Evolutionary conservation across 1,284 basidiomycete genomes (phyloP), one percentile per base, ranked within the genome.

Genomic region (Fomitiporia mediterranea): DNA sequence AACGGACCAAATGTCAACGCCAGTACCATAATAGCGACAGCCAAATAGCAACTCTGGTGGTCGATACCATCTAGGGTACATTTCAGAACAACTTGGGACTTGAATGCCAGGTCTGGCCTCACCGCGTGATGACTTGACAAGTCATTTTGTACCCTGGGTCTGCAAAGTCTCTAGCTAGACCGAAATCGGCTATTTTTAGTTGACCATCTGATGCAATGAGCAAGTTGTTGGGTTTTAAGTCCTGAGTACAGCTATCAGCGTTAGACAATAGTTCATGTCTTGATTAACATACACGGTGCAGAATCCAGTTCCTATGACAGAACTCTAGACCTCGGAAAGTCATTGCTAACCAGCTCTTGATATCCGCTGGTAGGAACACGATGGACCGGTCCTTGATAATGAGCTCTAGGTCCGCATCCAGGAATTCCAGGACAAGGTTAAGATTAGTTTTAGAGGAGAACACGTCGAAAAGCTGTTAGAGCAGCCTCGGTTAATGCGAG

Each of bases 311-410:
- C 48, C 94, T 77, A 70, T 99, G 97, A 64, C 96, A 98, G 69
- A 97, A 99, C 69, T 98, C 96, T 19, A 99, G 78, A 1, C 97
- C 97, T 40, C 94, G 84, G 65, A 98, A 86, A 0, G 91, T 92
- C 97, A 99, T 99, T 15, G 91, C 91, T 84, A 97, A 94, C 97
- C 97, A 99, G 65, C 90, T 89, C 72, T 99, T 99, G 74, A 98
- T 96, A 69, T 99, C 96, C 0, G 91, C 91, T 5, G 93, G 91
- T 21, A 94, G 79, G 69, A 99, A 98, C 34, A 98, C 89, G 50
- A 97, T 82, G 2, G 84, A 78, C 44, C 91, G 82, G 71, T 99
- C 95, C 68, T 94, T 94, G 72, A 99, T 98, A 62, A 99, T 86
- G 65, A 92, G 92, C 72, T 99, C 97, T 28, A 99, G 79, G 71